phyloP scores from a whole-genome alignment of 495 filamentous ascomycete genomes.

The Annulohypoxylon bovei region DNA sequence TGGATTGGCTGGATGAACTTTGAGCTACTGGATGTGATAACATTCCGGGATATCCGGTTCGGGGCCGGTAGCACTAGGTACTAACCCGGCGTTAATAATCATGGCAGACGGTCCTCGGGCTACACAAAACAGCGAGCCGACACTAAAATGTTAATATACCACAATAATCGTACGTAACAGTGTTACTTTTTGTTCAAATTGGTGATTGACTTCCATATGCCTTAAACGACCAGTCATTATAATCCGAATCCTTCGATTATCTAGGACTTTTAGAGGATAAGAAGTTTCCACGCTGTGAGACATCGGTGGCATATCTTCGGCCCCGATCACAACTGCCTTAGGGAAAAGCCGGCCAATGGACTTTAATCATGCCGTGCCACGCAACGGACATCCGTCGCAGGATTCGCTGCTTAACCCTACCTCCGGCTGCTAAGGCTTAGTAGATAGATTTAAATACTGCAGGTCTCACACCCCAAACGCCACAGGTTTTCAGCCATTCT shows the following conservation, averaged over 20 bases:
- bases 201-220: not conserved
- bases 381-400: not conserved
- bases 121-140: not conserved
- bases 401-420: not conserved
- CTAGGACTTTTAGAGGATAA: not conserved
- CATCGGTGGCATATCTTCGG: not conserved
- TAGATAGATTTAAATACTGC: not conserved
- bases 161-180: not conserved
- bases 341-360: not conserved
- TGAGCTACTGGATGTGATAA: conserved; percentile 1
- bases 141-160: not conserved
- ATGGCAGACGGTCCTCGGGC: not conserved
- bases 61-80: not conserved
- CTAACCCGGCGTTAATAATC: not conserved
- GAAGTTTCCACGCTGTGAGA: not conserved
- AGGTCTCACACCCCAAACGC: not conserved
- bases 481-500: no score
- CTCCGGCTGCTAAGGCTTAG: not conserved
- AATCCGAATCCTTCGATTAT: not conserved
- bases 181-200: not conserved
- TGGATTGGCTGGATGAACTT: conserved; percentile 36
- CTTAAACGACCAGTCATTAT: not conserved
- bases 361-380: not conserved
- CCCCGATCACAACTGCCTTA: not conserved
- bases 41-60: not conserved